Evolutionary conservation across 331 rosid genomes (phyloP).

Genomic region (Prunus yedoensis): DNA sequence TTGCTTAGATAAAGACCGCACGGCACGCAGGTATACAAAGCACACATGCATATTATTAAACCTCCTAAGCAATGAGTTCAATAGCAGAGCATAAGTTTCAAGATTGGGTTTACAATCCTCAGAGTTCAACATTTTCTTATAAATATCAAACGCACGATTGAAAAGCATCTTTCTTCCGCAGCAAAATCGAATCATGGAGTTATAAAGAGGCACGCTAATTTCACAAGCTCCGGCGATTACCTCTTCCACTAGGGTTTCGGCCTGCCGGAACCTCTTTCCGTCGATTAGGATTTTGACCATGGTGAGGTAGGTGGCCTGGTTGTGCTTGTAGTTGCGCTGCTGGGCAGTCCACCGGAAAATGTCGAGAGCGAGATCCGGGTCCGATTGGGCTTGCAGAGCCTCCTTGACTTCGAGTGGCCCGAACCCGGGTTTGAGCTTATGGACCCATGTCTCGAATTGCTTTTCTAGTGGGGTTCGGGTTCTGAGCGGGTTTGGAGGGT

Average conservation of each 20-base stretch:
- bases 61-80: constrained; percentile 66
- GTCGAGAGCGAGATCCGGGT: constrained; percentile 89
- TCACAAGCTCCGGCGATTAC: constrained; percentile 86
- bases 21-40: constrained; percentile 66
- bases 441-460: constrained; percentile 82
- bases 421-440: constrained; percentile 78
- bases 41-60: constrained; percentile 66
- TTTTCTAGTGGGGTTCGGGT: constrained; percentile 69
- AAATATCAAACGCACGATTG: constrained; percentile 71
- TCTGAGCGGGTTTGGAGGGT: constrained; percentile 21
- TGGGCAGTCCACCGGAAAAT: constrained; percentile 94
- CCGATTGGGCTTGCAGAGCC: constrained; percentile 69
- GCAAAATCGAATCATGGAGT: constrained; percentile 68
- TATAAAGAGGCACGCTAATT: constrained; percentile 60
- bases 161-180: constrained; percentile 59
- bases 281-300: constrained; percentile 52
- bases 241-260: constrained; percentile 82
- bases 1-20: constrained; percentile 64
- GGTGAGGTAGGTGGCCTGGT: constrained; percentile 59
- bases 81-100: constrained; percentile 63
- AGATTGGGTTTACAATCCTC: constrained; percentile 63
- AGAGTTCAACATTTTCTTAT: constrained; percentile 69
- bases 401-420: constrained; percentile 55
- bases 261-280: constrained; percentile 53
- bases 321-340: constrained; percentile 79